A percentile compares a stretch with the other conserved stretches of the same genome.
phyloP scores from a whole-genome alignment of 1,284 basidiomycete species.

The Wolfiporia cocos region DNA sequence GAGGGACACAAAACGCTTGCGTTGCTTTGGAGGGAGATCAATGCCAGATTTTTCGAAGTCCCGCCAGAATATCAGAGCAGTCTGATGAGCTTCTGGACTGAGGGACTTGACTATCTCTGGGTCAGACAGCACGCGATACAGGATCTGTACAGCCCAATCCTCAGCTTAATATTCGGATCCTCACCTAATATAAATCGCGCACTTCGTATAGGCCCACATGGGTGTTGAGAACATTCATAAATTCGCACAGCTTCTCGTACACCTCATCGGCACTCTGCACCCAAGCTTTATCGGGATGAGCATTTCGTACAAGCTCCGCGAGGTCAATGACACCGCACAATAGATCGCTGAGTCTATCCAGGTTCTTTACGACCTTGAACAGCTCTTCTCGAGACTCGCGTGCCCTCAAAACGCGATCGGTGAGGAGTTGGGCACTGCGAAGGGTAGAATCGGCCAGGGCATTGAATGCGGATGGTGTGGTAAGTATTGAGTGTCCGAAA shows the following conservation, averaged over 20 bases:
- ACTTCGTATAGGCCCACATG: conserved; percentile 91
- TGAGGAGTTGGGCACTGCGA: conserved; percentile 65
- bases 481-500: conserved; percentile 63
- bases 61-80: conserved; percentile 89
- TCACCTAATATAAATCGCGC: too few relatives aligned
- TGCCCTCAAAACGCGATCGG: conserved; percentile 67
- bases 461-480: conserved; percentile 54
- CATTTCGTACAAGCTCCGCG: conserved; percentile 89
- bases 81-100: conserved; percentile 66
- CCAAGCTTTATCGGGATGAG: conserved; percentile 87
- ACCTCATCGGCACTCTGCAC: conserved; percentile 79
- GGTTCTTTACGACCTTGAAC: conserved; percentile 83
- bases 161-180: conserved; percentile 1
- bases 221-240: conserved; percentile 97
- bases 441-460: conserved; percentile 68
- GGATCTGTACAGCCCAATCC: conserved; percentile 36
- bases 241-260: conserved; percentile 91
- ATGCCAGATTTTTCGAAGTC: conserved; percentile 99
- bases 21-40: conserved; percentile 73
- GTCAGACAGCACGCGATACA: conserved; percentile 60
- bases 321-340: conserved; percentile 96
- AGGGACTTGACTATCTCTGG: conserved; percentile 54
- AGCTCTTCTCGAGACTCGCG: conserved; percentile 65
- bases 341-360: conserved; percentile 93
- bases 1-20: conserved; percentile 81